Percentiles rank a stretch among this genome's conserved stretches.
These are phyloP conservation scores for Suillus luteus DNA, from an alignment of 768 basidiomycete species.

Conservation along the genomic window DNA sequence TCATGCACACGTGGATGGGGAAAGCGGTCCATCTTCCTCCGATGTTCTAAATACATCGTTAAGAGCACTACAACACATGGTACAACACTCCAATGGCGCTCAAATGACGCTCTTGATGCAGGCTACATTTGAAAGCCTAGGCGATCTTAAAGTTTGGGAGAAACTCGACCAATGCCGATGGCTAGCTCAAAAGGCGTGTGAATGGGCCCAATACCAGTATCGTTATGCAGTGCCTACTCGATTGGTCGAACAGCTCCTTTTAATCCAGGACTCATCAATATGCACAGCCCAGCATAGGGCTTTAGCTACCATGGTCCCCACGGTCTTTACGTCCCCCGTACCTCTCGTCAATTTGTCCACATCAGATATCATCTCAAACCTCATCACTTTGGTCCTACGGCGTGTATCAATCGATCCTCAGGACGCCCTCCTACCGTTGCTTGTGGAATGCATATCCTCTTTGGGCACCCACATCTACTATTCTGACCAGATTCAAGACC, in stretches of 20 bases:
- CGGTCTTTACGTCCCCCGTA: slow-evolving; percentile 79
- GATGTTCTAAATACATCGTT: slow-evolving; percentile 80
- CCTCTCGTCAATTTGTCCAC: slow-evolving; percentile 90
- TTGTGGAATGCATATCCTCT: slow-evolving; percentile 80
- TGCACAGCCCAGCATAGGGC: slow-evolving; percentile 57
- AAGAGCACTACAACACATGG: slow-evolving; percentile 66
- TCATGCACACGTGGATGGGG: slow-evolving; percentile 85
- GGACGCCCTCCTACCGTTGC: slow-evolving; percentile 63
- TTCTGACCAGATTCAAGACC: slow-evolving; percentile 93
- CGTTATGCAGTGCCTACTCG: slow-evolving; percentile 87
- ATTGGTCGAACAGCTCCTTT: slow-evolving; percentile 75
- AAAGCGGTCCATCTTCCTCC: slow-evolving; percentile 71
- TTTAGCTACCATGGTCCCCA: slow-evolving; percentile 75
- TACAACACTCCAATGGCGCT: slow-evolving; percentile 73
- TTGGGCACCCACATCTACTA: slow-evolving; percentile 93
- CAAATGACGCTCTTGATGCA: slow-evolving; percentile 77
- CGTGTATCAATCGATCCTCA: slow-evolving; percentile 60
- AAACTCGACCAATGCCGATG: slow-evolving; percentile 76
- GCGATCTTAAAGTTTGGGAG: slow-evolving; percentile 62
- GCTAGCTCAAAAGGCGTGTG: slow-evolving; percentile 75
- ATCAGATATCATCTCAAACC: slow-evolving; percentile 81
- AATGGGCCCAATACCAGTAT: slow-evolving; percentile 93
- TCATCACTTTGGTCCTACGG: slow-evolving; percentile 74
- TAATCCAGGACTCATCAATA: slow-evolving; percentile 54
- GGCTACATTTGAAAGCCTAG: slow-evolving; percentile 69